Percentiles rank a stretch among this genome's conserved stretches.
Evolutionary conservation across 176 grass and related monocot genomes (phyloP).

Genomic region (Aegilops bicornis): DNA sequence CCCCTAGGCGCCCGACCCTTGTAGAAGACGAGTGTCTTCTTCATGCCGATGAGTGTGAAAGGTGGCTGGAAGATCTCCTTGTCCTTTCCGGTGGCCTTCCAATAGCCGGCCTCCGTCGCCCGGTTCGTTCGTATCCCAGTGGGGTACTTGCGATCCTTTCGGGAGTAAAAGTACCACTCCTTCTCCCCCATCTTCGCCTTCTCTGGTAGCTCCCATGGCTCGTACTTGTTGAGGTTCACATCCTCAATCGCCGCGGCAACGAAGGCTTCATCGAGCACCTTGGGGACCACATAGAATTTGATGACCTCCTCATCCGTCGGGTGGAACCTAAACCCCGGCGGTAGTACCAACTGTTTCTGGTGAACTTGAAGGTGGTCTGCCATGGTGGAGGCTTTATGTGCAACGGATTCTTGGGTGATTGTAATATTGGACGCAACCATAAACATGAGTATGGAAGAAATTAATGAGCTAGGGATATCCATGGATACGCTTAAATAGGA

Average conservation of each 20-base stretch:
- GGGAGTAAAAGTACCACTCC: conserved; percentile 58
- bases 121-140: conserved; percentile 46
- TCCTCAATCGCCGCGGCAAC: conserved; percentile 40
- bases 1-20: conserved; percentile 51
- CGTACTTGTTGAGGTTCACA: conserved; percentile 58
- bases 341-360: conserved; percentile 9
- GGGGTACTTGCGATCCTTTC: conserved; percentile 58
- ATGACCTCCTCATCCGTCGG: conserved; percentile 70
- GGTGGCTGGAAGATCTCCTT: conserved; percentile 34
- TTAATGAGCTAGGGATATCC: neutral
- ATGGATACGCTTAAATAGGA: neutral
- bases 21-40: conserved; percentile 71
- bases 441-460: neutral
- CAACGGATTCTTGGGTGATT: neutral
- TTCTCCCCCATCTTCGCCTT: conserved; percentile 57
- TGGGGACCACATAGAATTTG: conserved; percentile 50
- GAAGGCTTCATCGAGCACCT: conserved; percentile 38
- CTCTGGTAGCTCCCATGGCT: conserved; percentile 71
- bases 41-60: conserved; percentile 37
- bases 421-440: neutral
- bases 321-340: conserved; percentile 65
- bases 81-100: conserved; percentile 65
- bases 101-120: conserved; percentile 44
- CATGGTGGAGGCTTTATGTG: conserved; percentile 17
- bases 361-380: neutral